Percentiles rank a stretch among this genome's conserved stretches.
These are phyloP conservation scores for Ustilago crameri DNA, from an alignment of 1,284 basidiomycete genomes.

Conservation along the genomic window DNA sequence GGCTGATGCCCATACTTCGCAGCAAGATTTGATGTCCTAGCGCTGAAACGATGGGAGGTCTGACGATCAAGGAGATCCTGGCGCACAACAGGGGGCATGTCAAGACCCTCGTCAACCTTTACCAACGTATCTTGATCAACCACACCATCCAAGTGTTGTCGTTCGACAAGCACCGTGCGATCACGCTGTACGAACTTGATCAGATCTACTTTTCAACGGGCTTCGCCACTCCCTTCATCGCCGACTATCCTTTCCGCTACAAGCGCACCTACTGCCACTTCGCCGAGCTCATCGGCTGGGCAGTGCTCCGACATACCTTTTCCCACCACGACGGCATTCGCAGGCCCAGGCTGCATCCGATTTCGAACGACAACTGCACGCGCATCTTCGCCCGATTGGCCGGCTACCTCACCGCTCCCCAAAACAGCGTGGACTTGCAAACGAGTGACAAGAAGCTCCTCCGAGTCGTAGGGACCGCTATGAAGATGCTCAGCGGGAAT, in stretches of 20 bases:
- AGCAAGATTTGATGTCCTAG: too few relatives aligned
- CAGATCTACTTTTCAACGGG: neutral
- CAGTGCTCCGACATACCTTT: neutral
- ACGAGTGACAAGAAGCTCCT: neutral
- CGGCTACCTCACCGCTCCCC: neutral
- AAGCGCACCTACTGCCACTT: neutral
- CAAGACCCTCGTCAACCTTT: too few relatives aligned
- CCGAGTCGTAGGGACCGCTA: neutral
- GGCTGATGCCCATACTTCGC: too few relatives aligned
- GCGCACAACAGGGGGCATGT: too few relatives aligned
- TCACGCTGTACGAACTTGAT: neutral
- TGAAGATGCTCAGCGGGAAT: neutral
- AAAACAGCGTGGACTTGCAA: neutral
- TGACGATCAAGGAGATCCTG: too few relatives aligned
- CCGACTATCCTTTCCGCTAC: neutral
- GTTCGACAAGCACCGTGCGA: neutral
- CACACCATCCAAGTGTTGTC: neutral
- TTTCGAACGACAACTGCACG: neutral
- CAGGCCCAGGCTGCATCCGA: neutral
- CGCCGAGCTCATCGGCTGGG: neutral
- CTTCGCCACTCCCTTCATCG: neutral
- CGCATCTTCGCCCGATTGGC: neutral
- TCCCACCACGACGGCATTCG: neutral
- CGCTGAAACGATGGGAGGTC: too few relatives aligned
- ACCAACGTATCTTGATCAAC: too few relatives aligned